Evolutionary conservation across 2,329 filamentous ascomycete genomes (phyloP).

Genomic region (Acrodontium crateriforme): DNA sequence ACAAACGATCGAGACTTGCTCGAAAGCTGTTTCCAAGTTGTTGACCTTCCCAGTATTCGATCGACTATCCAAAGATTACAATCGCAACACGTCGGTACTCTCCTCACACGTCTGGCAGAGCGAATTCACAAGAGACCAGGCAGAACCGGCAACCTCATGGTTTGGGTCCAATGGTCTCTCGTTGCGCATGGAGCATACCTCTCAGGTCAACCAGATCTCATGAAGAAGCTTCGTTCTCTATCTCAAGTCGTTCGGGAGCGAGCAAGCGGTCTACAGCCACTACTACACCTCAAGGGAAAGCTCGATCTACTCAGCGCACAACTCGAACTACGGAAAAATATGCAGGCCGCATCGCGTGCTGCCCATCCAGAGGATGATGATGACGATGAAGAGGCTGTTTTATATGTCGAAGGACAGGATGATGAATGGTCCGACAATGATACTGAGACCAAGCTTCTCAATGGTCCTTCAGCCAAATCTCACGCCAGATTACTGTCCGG

Average conservation of each 20-base stretch:
- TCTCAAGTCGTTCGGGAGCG: slow-evolving; percentile 81
- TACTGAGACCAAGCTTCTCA: slow-evolving; percentile 1
- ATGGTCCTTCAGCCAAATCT: slow-evolving; percentile 1
- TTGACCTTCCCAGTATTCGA: slow-evolving; percentile 62
- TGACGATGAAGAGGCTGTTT: slow-evolving; percentile 58
- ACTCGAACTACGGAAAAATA: slow-evolving; percentile 61
- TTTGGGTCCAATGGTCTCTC: slow-evolving; percentile 92
- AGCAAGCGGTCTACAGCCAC: slow-evolving; percentile 63
- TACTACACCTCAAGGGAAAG: slow-evolving; percentile 85
- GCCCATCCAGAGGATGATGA: slow-evolving; percentile 44
- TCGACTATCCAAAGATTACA: slow-evolving; percentile 85
- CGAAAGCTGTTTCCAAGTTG: slow-evolving; percentile 78
- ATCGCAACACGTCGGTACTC: slow-evolving; percentile 61
- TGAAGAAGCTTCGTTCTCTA: slow-evolving; percentile 62
- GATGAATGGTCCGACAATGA: slow-evolving; percentile 37
- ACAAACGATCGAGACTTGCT: slow-evolving; percentile 84
- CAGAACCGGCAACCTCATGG: slow-evolving; percentile 76
- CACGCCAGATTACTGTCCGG: slow-evolving; percentile 1
- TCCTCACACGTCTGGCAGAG: slow-evolving; percentile 75
- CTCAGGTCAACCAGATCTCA: slow-evolving; percentile 69
- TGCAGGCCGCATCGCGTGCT: slow-evolving; percentile 38
- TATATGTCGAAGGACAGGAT: slow-evolving; percentile 77
- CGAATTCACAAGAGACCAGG: slow-evolving; percentile 77
- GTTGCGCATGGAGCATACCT: slow-evolving; percentile 85
- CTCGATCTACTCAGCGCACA: slow-evolving; percentile 88